Conservation (phyloP, 1,284 basidiomycete genomes). For the Leucoagaricus sp. region DNA sequence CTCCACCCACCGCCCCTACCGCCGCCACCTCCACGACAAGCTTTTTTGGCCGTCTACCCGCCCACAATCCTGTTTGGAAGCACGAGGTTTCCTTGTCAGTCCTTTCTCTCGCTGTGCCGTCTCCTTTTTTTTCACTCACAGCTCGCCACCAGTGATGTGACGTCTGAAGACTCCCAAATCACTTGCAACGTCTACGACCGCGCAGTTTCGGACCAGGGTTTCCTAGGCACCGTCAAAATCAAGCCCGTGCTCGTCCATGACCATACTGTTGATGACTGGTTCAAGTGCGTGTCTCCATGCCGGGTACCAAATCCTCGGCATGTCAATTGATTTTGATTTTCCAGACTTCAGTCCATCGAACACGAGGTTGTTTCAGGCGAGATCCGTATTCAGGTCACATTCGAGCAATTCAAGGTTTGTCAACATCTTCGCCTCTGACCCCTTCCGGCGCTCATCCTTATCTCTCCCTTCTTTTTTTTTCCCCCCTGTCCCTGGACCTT, state of each 20-base stretch:
- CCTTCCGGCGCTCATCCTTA: background rate
- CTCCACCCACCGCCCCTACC: slow-evolving; percentile 31
- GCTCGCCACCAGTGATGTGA: slow-evolving; percentile 78
- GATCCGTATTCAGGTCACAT: slow-evolving; percentile 93
- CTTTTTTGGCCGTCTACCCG: slow-evolving; percentile 64
- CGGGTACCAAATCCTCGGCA: slow-evolving; percentile 7
- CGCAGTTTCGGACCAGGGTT: slow-evolving; percentile 77
- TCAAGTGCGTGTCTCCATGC: slow-evolving; percentile 62
- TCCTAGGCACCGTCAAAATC: slow-evolving; percentile 91
- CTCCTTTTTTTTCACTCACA: slow-evolving; percentile 18
- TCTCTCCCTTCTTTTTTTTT: slow-evolving; percentile 17
- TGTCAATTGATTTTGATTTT: slow-evolving; percentile 9
- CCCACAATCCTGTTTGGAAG: slow-evolving; percentile 97
- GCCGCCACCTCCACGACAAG: slow-evolving; percentile 43
- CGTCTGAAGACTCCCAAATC: slow-evolving; percentile 85
- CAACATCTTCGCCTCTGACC: background rate
- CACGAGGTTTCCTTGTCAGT: slow-evolving; percentile 96
- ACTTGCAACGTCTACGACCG: slow-evolving; percentile 95
- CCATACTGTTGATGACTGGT: slow-evolving; percentile 97
- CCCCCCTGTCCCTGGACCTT: background rate
- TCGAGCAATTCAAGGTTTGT: slow-evolving; percentile 86
- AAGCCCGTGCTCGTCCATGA: slow-evolving; percentile 90
- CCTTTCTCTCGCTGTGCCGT: slow-evolving; percentile 24
- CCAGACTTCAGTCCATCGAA: slow-evolving; percentile 76
- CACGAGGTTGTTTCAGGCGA: slow-evolving; percentile 87